Evolutionary conservation across 2,329 filamentous ascomycete genomes (phyloP), one percentile per base, ranked within the genome.

Genomic region (Ophiostoma quercus): DNA sequence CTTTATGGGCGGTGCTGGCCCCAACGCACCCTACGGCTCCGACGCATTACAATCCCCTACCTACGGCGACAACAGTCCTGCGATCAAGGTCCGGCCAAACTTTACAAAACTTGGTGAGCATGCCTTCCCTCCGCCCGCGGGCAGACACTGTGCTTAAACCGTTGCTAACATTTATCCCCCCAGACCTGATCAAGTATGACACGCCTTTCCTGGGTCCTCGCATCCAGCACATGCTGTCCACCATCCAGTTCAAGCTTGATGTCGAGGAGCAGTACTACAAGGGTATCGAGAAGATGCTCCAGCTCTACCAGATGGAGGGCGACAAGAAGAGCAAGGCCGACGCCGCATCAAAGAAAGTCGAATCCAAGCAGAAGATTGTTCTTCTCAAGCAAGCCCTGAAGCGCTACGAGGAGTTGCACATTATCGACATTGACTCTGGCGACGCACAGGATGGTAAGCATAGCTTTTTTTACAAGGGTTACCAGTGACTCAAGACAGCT

Each of bases 241-340:
- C 99, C 80, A 90, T 99, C 73, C 93, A 98, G 80, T 99, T 99
- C 84, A 99, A 99, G 82, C 86, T 99, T 72, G 97, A 95, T 74
- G 95, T 99, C 37, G 95, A 99, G 79, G 96, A 97, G 78, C 95
- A 99, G 81, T 99, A 99, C 80, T 93, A 98, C 74, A 96, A 96
- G 77, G 95, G 95, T 72, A 95, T 99, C 75, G 95, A 99, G 80
- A 99, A 99, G 83, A 98, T 99, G 95, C 92, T 97, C 66, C 92
- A 95, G 78, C 84, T 99, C 47, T 99, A 99, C 78, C 90, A 95
- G 78, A 95, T 98, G 86, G 95, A 98, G 79, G 94, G 95, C 39
- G 95, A 99, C 78, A 89, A 94, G 75, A 97, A 97, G 84, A 98
- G 94, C 82, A 92, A 91, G 78, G 89, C 91, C 71, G 95, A 99